Conservation (phyloP, 192 early-diverging fungal genomes). For the Podila epigama region DNA sequence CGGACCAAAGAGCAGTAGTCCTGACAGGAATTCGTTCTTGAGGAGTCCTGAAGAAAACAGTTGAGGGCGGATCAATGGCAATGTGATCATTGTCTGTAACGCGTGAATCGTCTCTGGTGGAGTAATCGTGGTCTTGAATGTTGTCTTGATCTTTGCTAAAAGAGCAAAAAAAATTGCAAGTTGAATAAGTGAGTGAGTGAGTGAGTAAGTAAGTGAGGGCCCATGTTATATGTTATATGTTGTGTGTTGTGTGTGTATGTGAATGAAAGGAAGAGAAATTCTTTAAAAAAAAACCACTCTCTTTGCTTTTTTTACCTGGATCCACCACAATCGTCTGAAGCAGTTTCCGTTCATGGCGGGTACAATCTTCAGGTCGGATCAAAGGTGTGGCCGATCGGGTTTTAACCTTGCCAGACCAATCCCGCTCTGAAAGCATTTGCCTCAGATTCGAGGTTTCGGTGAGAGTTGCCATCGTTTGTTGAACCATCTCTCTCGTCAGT, state of each 20-base stretch:
- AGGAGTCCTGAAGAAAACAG: constrained; percentile 78
- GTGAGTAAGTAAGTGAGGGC: too few relatives aligned
- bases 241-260: constrained; percentile 5
- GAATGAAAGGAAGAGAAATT: constrained; percentile 38
- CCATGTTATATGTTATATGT: too few relatives aligned
- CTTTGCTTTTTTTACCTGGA: too few relatives aligned
- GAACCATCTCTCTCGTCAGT: constrained; percentile 22
- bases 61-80: constrained; percentile 81
- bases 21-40: constrained; percentile 71
- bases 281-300: too few relatives aligned
- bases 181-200: too few relatives aligned
- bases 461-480: constrained; percentile 23
- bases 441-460: constrained; percentile 18
- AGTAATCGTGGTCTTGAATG: constrained; percentile 79
- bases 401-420: constrained; percentile 29
- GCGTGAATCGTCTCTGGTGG: constrained; percentile 81
- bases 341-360: constrained; percentile 80
- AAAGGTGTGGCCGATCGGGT: constrained; percentile 23
- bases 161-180: background rate
- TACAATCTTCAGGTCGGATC: constrained; percentile 47
- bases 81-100: constrained; percentile 83
- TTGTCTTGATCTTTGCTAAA: constrained; percentile 59
- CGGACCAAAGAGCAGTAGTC: constrained; percentile 85
- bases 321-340: constrained; percentile 83
- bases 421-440: background rate